These are phyloP conservation scores for Pontederia crassipes DNA, from an alignment of 176 grass and related monocot genomes.

Conservation along the genomic window DNA sequence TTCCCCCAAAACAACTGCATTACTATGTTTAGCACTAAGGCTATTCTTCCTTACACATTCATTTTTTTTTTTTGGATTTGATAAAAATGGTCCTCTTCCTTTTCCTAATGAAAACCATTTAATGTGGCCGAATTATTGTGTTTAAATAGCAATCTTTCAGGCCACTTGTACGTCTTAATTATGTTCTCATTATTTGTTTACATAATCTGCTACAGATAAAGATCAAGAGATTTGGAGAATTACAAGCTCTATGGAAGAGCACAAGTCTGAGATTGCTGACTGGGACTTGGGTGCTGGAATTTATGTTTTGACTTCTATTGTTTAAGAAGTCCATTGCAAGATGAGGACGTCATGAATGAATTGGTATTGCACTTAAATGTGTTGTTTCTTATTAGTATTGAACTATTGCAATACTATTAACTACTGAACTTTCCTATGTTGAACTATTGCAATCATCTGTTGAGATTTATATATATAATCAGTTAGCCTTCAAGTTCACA, in stretches of 20 bases:
- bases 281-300: slow-evolving; percentile 86
- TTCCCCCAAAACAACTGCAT: not conserved
- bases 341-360: slow-evolving; percentile 53
- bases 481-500: not conserved
- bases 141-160: not conserved
- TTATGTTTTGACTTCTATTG: slow-evolving; percentile 73
- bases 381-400: not conserved
- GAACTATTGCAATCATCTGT: not conserved
- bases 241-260: slow-evolving; percentile 59
- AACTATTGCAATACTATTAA: too few relatives aligned
- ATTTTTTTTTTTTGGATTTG: too few relatives aligned
- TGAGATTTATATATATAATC: not conserved
- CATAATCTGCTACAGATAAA: slow-evolving; percentile 31
- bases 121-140: not conserved
- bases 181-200: slow-evolving; percentile 1
- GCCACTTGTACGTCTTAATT: not conserved
- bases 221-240: slow-evolving; percentile 78
- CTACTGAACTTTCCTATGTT: not conserved
- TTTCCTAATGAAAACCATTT: too few relatives aligned
- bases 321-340: slow-evolving; percentile 52
- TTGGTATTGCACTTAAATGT: slow-evolving; percentile 16
- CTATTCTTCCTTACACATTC: too few relatives aligned
- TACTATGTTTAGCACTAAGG: not conserved
- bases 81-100: too few relatives aligned
- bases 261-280: slow-evolving; percentile 83